Evolutionary conservation across 2,329 filamentous ascomycete genomes (phyloP), one percentile per base, ranked within the genome.

Genomic region (Diatrype stigma): DNA sequence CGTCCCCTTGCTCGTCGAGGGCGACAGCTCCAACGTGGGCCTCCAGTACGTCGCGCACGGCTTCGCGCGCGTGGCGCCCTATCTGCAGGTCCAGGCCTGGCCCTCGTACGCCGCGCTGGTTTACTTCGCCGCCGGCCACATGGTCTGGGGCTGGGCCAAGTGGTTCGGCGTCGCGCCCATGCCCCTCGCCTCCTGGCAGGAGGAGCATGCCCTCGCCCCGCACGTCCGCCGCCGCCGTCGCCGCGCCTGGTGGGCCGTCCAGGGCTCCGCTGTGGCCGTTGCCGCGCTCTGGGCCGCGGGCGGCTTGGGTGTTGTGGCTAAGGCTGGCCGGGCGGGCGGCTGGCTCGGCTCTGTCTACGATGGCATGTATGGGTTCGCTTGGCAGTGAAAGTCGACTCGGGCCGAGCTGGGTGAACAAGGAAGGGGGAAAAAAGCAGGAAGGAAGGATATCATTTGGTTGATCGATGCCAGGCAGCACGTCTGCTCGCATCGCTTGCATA

Each of bases 331-430:
- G 54, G 84, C 82, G 1, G 73, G 79, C 3, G 90, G 90, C 0
- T 96, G 91, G 90, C 77, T 96, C 49, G 90, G 84, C 2, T 86
- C 78, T 59, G 78, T 88, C 46, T 96, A 93, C 69, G 87, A 96
- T 72, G 79, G 83, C 46, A 74, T 96, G 56, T 91, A 70, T 54
- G 60, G 56, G n/a, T 54, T 42, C 8, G 53, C 51, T 16, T 47
- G 54, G 32, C 50, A 52, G 44, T 56, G 46, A 45, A n/a, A 46
- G 7, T 34, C 14, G 30, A 34, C 30, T 7, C n/a, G 3, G 38
- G n/a, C 7, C n/a, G 10, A 42, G n/a, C 10, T 42, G n/a, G 10
- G 21, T 42, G 38, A 42, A 42, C n/a, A 42, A 42, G 30, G 14
- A 14, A 14, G 30, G 30, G 30, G 30, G 14, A 34, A 34, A 7